These are phyloP conservation scores for Pythium coloratum DNA, from an alignment of 352 stramenopile species.

Conservation along the genomic window DNA sequence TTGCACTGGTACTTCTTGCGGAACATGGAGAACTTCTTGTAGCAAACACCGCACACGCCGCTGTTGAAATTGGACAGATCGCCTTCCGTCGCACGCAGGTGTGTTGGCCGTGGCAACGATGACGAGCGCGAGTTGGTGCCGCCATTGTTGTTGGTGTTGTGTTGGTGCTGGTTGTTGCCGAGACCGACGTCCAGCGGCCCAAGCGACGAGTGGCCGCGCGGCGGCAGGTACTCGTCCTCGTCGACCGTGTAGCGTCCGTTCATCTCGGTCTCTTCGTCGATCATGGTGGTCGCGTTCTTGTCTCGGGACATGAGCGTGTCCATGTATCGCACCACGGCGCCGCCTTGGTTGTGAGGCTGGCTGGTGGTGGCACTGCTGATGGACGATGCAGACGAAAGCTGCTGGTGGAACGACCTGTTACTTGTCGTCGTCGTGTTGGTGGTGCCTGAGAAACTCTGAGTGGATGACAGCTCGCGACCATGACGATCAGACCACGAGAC, in stretches of 20 bases:
- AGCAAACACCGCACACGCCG: constrained; percentile 73
- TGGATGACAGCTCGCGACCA: constrained; percentile 5
- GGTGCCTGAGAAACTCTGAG: constrained; percentile 20
- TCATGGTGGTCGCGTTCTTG: constrained; percentile 15
- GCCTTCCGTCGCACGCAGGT: constrained; percentile 33
- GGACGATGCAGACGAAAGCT: constrained; percentile 9
- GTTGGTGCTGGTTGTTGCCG: background rate
- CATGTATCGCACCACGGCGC: constrained; percentile 28
- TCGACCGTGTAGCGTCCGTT: constrained; percentile 18
- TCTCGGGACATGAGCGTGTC: constrained; percentile 24
- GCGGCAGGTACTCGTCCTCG: constrained; percentile 14
- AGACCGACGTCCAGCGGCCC: background rate
- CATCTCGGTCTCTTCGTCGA: constrained; percentile 24
- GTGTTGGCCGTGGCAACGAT: background rate
- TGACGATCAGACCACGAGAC: constrained; percentile 18
- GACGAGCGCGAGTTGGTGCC: background rate
- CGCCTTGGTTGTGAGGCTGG: constrained; percentile 5
- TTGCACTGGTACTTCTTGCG: constrained; percentile 88
- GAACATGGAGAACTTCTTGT: constrained; percentile 87
- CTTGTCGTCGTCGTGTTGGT: constrained; percentile 21
- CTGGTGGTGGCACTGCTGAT: constrained; percentile 7
- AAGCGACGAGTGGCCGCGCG: constrained; percentile 2
- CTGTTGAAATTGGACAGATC: constrained; percentile 45
- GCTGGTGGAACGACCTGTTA: constrained; percentile 13
- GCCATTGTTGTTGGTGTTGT: background rate